Evolutionary conservation across 1,284 basidiomycete species (phyloP).

Genomic region (Cutaneotrichosporon sp.): DNA sequence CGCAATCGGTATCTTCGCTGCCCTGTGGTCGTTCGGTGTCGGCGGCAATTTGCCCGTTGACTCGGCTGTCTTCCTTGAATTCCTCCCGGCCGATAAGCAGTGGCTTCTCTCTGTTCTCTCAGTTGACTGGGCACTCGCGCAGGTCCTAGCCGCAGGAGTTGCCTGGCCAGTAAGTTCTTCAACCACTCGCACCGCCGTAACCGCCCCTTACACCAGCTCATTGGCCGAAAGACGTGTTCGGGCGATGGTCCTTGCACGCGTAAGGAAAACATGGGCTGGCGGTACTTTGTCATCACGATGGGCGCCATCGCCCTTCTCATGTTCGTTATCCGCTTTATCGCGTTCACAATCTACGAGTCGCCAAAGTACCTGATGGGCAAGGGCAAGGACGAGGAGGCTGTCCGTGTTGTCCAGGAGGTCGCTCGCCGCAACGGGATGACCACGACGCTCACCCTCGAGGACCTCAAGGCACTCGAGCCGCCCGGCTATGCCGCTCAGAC

Average conservation of each 20-base stretch:
- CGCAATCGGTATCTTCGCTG: constrained; percentile 57
- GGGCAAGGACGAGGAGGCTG: constrained; percentile 58
- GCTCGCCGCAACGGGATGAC: constrained; percentile 55
- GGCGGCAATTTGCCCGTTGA: constrained; percentile 61
- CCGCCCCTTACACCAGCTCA: constrained; percentile 2
- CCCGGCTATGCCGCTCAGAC: constrained; percentile 16
- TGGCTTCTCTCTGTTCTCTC: constrained; percentile 62
- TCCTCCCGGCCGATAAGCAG: constrained; percentile 53
- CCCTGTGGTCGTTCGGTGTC: constrained; percentile 58
- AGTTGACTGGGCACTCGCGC: constrained; percentile 62
- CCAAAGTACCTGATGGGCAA: constrained; percentile 53
- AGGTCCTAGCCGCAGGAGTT: constrained; percentile 29
- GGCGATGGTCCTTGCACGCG: no score
- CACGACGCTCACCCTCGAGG: constrained; percentile 53
- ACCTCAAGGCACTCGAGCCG: constrained; percentile 47
- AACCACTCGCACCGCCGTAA: no score
- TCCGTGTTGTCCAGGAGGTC: constrained; percentile 51
- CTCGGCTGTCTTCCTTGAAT: constrained; percentile 57
- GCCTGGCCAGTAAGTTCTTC: constrained; percentile 24
- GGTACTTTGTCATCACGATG: constrained; percentile 56
- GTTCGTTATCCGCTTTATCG: constrained; percentile 41
- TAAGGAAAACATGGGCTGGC: constrained; percentile 35
- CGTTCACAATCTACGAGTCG: constrained; percentile 56
- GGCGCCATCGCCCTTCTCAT: constrained; percentile 53
- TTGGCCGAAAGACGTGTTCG: no score